phyloP scores from a whole-genome alignment of 768 basidiomycete genomes.

The Pleurotus giganteus region DNA sequence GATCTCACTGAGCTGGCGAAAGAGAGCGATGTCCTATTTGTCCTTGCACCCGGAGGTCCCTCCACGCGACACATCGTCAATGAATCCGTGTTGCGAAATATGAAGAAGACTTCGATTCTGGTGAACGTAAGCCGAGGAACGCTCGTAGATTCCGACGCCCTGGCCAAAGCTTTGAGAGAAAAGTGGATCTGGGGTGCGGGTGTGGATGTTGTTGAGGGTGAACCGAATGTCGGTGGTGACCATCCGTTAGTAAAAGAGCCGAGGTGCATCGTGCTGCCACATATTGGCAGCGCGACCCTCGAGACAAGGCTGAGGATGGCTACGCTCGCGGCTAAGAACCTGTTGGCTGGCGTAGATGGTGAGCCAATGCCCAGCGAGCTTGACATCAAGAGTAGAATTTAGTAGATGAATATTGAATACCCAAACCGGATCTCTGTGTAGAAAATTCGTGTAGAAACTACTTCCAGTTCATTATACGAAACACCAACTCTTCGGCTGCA shows the following conservation, averaged over 20 bases:
- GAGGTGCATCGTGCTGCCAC: constrained; percentile 83
- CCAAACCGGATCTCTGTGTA: too few species aligned
- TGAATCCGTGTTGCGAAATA: constrained; percentile 67
- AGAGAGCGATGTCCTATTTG: constrained; percentile 81
- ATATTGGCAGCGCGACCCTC: constrained; percentile 86
- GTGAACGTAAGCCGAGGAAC: constrained; percentile 87
- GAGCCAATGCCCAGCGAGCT: constrained; percentile 54
- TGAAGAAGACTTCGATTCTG: constrained; percentile 83
- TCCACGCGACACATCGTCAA: constrained; percentile 73
- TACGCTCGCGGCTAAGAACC: constrained; percentile 65
- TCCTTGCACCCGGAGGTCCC: constrained; percentile 75
- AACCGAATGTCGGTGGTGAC: constrained; percentile 69
- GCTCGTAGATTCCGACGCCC: constrained; percentile 86
- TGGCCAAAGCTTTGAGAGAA: constrained; percentile 74
- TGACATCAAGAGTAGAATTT: constrained; percentile 20
- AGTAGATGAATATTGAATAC: neutral
- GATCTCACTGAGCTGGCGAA: constrained; percentile 65
- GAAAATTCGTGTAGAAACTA: too few species aligned
- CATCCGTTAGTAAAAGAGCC: constrained; percentile 83
- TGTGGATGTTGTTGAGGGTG: constrained; percentile 91
- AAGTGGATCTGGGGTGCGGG: constrained; percentile 91
- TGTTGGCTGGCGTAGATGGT: constrained; percentile 55
- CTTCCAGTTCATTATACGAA: too few species aligned
- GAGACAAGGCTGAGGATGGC: constrained; percentile 88
- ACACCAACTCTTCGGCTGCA: too few species aligned